phyloP scores from a whole-genome alignment of 768 basidiomycete genomes.

The Boletus eberwhitei region DNA sequence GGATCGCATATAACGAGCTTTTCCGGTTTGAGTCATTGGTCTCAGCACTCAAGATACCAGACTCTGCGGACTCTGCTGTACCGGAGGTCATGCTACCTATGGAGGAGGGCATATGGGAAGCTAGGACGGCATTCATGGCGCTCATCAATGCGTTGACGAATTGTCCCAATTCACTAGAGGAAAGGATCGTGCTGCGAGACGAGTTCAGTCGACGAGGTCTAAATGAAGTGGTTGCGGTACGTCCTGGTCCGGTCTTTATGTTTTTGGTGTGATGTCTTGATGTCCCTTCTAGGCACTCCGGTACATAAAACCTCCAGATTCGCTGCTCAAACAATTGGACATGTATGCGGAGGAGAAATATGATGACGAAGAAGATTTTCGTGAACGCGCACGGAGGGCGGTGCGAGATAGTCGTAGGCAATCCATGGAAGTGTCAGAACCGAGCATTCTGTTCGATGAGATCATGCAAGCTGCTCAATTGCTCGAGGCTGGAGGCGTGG shows the following conservation, averaged over 20 bases:
- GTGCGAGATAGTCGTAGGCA: conserved; percentile 27
- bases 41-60: conserved; percentile 53
- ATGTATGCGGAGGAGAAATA: conserved; percentile 86
- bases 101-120: conserved; percentile 78
- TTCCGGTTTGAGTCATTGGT: conserved; percentile 83
- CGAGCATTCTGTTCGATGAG: conserved; percentile 55
- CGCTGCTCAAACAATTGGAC: conserved; percentile 72
- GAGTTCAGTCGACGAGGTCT: conserved; percentile 80
- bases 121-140: conserved; percentile 69
- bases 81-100: conserved; percentile 36
- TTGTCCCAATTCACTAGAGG: conserved; percentile 73
- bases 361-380: conserved; percentile 85
- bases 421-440: conserved; percentile 39
- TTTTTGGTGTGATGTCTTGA: background rate
- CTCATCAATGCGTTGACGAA: conserved; percentile 78
- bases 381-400: conserved; percentile 52
- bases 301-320: conserved; percentile 74
- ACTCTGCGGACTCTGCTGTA: conserved; percentile 36
- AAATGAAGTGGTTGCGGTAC: conserved; percentile 79
- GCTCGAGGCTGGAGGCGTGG: conserved; percentile 19
- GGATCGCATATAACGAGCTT: conserved; percentile 62
- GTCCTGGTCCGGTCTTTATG: conserved; percentile 28
- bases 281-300: conserved; percentile 54
- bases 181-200: conserved; percentile 73
- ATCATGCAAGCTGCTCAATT: conserved; percentile 58